These are phyloP conservation scores for Aspergillus thermomutatus DNA, from an alignment of 2,329 filamentous ascomycete genomes.

Conservation along the genomic window DNA sequence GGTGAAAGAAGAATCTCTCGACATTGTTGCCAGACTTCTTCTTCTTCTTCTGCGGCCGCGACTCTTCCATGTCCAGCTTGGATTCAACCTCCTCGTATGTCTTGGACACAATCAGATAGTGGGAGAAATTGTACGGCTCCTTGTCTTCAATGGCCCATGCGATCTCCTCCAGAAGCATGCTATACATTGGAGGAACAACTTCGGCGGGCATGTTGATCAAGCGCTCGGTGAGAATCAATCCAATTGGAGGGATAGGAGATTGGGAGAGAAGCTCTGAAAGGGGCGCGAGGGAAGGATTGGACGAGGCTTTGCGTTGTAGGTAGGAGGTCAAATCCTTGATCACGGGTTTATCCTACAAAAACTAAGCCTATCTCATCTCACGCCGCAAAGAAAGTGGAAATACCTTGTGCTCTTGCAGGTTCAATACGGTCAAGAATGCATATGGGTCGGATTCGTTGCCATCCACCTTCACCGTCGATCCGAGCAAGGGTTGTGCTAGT, in stretches of 20 bases:
- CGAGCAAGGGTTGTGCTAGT: slow-evolving; percentile 79
- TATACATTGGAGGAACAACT: slow-evolving; percentile 89
- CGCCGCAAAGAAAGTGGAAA: background rate
- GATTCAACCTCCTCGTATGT: slow-evolving; percentile 89
- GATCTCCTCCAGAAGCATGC: slow-evolving; percentile 89
- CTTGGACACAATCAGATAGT: slow-evolving; percentile 89
- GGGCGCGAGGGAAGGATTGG: slow-evolving; percentile 54
- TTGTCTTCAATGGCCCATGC: slow-evolving; percentile 82
- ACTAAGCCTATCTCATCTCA: background rate
- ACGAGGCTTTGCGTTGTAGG: slow-evolving; percentile 54
- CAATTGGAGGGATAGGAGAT: slow-evolving; percentile 61
- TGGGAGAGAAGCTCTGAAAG: slow-evolving; percentile 58
- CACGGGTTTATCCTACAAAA: slow-evolving; percentile 60
- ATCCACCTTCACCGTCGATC: slow-evolving; percentile 96
- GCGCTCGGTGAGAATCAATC: slow-evolving; percentile 84
- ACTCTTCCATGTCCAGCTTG: slow-evolving; percentile 66
- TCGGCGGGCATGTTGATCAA: slow-evolving; percentile 97
- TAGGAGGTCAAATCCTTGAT: slow-evolving; percentile 71
- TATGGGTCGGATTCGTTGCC: slow-evolving; percentile 90
- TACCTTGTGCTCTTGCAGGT: slow-evolving; percentile 70
- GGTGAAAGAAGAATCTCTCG: slow-evolving; percentile 85
- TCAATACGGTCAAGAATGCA: slow-evolving; percentile 85
- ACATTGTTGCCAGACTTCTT: slow-evolving; percentile 48
- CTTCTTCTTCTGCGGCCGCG: slow-evolving; percentile 64
- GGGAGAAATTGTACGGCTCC: slow-evolving; percentile 88